Evolutionary conservation across 2,329 filamentous ascomycete genomes (phyloP), one percentile per base, ranked within the genome.

Genomic region (Calcarisporium arbuscula): DNA sequence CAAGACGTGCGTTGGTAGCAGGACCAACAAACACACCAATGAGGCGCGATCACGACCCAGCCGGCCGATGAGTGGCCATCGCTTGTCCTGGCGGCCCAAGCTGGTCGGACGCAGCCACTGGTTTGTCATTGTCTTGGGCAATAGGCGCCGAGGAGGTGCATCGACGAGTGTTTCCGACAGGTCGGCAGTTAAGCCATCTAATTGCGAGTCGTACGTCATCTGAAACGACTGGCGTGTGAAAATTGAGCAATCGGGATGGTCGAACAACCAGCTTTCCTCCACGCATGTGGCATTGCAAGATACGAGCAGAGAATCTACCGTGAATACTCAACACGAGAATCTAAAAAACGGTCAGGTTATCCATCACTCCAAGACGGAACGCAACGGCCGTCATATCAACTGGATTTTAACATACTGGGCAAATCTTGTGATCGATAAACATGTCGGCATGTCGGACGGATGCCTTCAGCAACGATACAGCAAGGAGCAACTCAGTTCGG

Each of bases 81-180:
- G n/a, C n/a, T n/a, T n/a, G n/a, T n/a, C n/a, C n/a, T n/a, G n/a
- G n/a, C n/a, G n/a, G n/a, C n/a, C n/a, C n/a, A n/a, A n/a, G n/a
- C n/a, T n/a, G n/a, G n/a, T n/a, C n/a, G n/a, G n/a, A n/a, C n/a
- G n/a, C n/a, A n/a, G n/a, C n/a, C n/a, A n/a, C n/a, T n/a, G n/a
- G n/a, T n/a, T n/a, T n/a, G n/a, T n/a, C n/a, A n/a, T n/a, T n/a
- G n/a, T n/a, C n/a, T n/a, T n/a, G n/a, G n/a, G n/a, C n/a, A n/a
- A n/a, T n/a, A n/a, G n/a, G n/a, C n/a, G n/a, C n/a, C n/a, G n/a
- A n/a, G n/a, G n/a, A n/a, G n/a, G n/a, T n/a, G n/a, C n/a, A n/a
- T n/a, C n/a, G n/a, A n/a, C n/a, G n/a, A n/a, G n/a, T n/a, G n/a
- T 57, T 26, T 9, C 42, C 42, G 3, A 45, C 30, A 2, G 43